Base-by-base conservation (phyloP, 495 filamentous ascomycete species). In the Hypoxylon subgilvum region DNA sequence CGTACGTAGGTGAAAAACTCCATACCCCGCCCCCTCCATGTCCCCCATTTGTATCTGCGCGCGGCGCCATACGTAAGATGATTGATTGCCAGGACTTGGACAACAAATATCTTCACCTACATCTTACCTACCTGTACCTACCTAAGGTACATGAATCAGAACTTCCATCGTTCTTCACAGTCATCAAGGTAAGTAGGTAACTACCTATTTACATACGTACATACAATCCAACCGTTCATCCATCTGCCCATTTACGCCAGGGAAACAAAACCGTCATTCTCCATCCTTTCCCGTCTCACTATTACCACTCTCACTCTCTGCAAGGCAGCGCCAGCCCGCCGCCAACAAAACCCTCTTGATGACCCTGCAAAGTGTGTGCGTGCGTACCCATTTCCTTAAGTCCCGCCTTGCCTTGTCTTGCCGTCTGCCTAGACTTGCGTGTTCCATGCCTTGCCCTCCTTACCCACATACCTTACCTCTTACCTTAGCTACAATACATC, bases 1-100 rank as follows among this genome's bases (percentile, higher is more conserved):
- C 4, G 23, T 4, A 27, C 13, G 16, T 38, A 38, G 5, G 18
- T 1, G n/a, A 4, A 38, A 38, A 38, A 52, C 31, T 25, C 8
- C 14, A 47, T 55, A 62, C 60, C 60, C 60, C 60, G 60, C 60
- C 60, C 60, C 60, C 60, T 63, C 60, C 52, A 53, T 50, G 38
- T 30, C 38, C 8, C 9, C 21, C 17, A 30, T 45, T 7, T 23
- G 38, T 52, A 55, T 48, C 41, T 43, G 49, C 53, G 39, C 34
- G 43, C 59, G 50, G 50, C 44, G 38, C 44, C 44, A 52, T 59
- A 58, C 42, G 52, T 57, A 52, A 51, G 38, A 51, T 44, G 21
- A 13, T 38, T 16, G 31, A 13, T 2, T 40, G n/a, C n/a, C n/a
- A 45, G 28, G 19, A 40, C n/a, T 44, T 57, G 50, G 53, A 53